Conservation (phyloP, 1,284 basidiomycete species). For the Cryptococcus deneoformans region DNA sequence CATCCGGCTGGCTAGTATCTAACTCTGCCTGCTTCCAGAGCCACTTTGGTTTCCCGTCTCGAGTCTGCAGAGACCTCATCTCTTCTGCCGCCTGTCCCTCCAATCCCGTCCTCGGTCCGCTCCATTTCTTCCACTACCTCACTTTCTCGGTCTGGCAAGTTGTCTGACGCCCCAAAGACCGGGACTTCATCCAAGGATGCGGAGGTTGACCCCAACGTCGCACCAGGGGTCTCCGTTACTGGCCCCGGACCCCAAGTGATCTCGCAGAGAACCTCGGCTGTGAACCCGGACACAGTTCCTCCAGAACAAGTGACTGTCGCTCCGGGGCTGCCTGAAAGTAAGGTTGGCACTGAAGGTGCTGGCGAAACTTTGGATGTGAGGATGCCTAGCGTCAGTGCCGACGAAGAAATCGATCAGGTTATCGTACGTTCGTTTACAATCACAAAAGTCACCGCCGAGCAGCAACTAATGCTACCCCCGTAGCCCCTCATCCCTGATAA, state of each 20-base stretch:
- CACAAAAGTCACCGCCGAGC: too few relatives aligned
- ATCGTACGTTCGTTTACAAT: slow-evolving; percentile 24
- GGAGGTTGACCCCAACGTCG: slow-evolving; percentile 1
- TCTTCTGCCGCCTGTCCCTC: slow-evolving; percentile 35
- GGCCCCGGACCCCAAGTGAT: slow-evolving; percentile 17
- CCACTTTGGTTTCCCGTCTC: slow-evolving; percentile 35
- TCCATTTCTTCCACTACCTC: slow-evolving; percentile 10
- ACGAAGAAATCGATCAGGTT: slow-evolving; percentile 22
- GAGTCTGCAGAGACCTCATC: slow-evolving; percentile 36
- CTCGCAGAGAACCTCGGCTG: slow-evolving; percentile 22
- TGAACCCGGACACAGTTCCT: slow-evolving; percentile 19
- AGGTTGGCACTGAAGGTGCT: slow-evolving; percentile 1
- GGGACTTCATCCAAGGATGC: neutral
- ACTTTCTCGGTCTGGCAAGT: slow-evolving; percentile 2
- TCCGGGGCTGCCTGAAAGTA: slow-evolving; percentile 40
- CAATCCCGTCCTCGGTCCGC: slow-evolving; percentile 12
- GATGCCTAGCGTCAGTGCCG: slow-evolving; percentile 20
- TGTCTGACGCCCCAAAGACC: slow-evolving; percentile 5
- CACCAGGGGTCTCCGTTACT: slow-evolving; percentile 19
- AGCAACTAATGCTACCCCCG: neutral
- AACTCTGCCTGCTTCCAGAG: slow-evolving; percentile 14
- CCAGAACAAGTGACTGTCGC: slow-evolving; percentile 28
- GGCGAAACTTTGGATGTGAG: slow-evolving; percentile 17
- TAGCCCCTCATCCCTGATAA: slow-evolving; percentile 47
- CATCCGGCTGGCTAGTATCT: neutral